A percentile compares a stretch with the other conserved stretches of the same genome.
Conservation (phyloP, 1,284 basidiomycete genomes). For the Sanghuangporus weigelae region DNA sequence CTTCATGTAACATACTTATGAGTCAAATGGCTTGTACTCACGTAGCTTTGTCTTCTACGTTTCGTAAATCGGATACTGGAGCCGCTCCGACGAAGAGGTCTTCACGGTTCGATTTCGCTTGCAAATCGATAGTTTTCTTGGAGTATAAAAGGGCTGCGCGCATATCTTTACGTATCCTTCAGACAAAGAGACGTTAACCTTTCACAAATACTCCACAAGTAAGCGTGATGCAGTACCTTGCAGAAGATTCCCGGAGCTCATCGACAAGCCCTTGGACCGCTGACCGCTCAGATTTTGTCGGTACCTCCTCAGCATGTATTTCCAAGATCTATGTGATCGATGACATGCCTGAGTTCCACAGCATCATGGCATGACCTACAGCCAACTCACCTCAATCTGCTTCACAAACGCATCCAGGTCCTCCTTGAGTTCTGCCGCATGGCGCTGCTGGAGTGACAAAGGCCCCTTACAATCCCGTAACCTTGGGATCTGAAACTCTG, state of each 20-base stretch:
- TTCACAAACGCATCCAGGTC: conserved; percentile 61
- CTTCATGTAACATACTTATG: background rate
- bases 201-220: background rate
- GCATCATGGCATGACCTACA: background rate
- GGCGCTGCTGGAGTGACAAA: conserved; percentile 60
- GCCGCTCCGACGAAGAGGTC: conserved; percentile 56
- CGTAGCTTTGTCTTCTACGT: conserved; percentile 50
- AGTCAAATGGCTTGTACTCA: conserved; percentile 29
- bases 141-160: conserved; percentile 64
- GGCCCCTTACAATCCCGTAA: conserved; percentile 63
- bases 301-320: conserved; percentile 62
- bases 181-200: background rate
- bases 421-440: conserved; percentile 69
- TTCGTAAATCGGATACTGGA: conserved; percentile 35
- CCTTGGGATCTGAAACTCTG: conserved; percentile 69
- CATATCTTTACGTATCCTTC: conserved; percentile 55
- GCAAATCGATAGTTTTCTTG: conserved; percentile 64
- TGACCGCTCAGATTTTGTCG: conserved; percentile 44
- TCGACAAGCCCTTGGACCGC: conserved; percentile 49
- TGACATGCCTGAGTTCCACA: background rate
- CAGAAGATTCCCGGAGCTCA: conserved; percentile 40
- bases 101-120: conserved; percentile 51
- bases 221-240: conserved; percentile 38
- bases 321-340: conserved; percentile 49
- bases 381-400: conserved; percentile 61